Percentiles rank a stretch among this genome's conserved stretches.
Evolutionary conservation across 306 rosid genomes (phyloP).

Genomic region (Potentilla sterilis): DNA sequence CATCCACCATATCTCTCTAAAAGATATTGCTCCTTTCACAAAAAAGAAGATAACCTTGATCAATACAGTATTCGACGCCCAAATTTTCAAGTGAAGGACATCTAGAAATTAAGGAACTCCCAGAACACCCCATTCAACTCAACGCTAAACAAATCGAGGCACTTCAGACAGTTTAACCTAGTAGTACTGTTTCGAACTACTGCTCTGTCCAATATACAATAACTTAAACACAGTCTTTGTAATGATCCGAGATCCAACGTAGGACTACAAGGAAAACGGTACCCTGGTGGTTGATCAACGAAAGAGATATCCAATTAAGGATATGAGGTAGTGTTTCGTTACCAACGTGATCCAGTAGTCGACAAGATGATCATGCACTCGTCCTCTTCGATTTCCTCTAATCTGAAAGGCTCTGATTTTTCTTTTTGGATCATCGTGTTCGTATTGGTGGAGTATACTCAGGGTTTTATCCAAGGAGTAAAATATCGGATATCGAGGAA

Average conservation of each 20-base stretch:
- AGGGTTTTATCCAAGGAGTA: neutral
- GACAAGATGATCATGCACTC: neutral
- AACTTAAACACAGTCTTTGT: neutral
- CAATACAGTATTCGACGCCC: neutral
- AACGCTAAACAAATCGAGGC: neutral
- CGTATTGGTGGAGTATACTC: neutral
- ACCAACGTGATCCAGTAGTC: neutral
- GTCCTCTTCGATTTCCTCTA: neutral
- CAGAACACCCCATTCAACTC: neutral
- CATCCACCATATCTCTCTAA: too few species aligned
- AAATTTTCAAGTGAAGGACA: neutral
- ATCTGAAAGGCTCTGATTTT: neutral
- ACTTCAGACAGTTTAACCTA: neutral
- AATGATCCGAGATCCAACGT: neutral
- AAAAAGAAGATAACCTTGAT: neutral
- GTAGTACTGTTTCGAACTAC: neutral
- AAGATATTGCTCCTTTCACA: too few species aligned
- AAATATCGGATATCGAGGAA: too few species aligned
- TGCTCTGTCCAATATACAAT: neutral
- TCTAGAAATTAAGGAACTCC: neutral
- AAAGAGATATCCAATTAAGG: constrained; percentile 1
- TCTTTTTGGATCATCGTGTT: neutral
- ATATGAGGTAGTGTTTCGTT: constrained; percentile 1
- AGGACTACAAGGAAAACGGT: neutral
- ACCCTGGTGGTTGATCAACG: neutral